These are phyloP conservation scores for Candida parachauliodes DNA, from an alignment of 805 yeast genomes.

Conservation along the genomic window DNA sequence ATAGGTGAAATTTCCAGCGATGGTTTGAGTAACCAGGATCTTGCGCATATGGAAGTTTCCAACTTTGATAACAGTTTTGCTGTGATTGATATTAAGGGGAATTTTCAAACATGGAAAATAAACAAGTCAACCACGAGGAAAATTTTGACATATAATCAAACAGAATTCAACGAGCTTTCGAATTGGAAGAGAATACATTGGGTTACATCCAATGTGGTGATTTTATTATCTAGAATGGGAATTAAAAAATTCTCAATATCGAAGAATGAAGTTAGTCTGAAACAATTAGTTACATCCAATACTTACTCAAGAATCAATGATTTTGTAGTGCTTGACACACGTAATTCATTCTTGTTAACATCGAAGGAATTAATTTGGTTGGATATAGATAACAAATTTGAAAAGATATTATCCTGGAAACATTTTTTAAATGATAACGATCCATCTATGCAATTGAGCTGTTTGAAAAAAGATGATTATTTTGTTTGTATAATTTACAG, in stretches of 20 bases:
- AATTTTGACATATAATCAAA: conserved; percentile 16
- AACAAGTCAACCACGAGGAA: background rate
- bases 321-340: conserved; percentile 21
- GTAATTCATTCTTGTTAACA: conserved; percentile 52
- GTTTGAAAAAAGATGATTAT: conserved; percentile 19
- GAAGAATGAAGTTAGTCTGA: conserved; percentile 18
- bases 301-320: conserved; percentile 54
- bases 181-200: conserved; percentile 51
- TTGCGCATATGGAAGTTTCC: conserved; percentile 45
- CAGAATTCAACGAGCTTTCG: conserved; percentile 42
- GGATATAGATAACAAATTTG: conserved; percentile 29
- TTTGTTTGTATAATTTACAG: conserved; percentile 26
- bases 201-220: conserved; percentile 30
- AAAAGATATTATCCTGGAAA: conserved; percentile 64
- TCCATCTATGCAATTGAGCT: conserved; percentile 43
- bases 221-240: conserved; percentile 38
- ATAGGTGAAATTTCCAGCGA: conserved; percentile 18
- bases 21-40: conserved; percentile 26
- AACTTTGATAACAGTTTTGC: conserved; percentile 41
- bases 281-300: conserved; percentile 42
- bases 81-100: conserved; percentile 50
- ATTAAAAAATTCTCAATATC: conserved; percentile 23
- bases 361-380: conserved; percentile 63
- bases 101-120: conserved; percentile 43
- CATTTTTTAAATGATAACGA: conserved; percentile 60